Conservation (phyloP, 768 basidiomycete genomes). For the Amylocystis lapponica region DNA sequence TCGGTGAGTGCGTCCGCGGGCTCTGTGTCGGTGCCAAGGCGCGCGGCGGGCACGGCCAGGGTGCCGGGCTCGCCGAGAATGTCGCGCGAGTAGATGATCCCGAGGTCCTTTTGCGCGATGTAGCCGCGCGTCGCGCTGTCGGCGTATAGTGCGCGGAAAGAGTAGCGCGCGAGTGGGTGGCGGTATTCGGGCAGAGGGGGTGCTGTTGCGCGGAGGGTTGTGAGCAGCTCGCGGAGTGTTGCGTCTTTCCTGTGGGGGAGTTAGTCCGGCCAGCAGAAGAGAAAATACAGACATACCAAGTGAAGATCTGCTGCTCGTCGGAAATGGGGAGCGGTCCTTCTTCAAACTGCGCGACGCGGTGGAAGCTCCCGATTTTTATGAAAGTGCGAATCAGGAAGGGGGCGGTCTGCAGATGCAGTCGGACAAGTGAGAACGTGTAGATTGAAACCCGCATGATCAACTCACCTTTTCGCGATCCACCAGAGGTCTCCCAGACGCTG, state of each 20-base stretch:
- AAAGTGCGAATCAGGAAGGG: conserved; percentile 82
- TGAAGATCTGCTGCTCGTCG: conserved; percentile 79
- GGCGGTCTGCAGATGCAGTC: conserved; percentile 43
- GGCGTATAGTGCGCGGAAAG: conserved; percentile 75
- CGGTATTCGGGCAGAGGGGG: conserved; percentile 67
- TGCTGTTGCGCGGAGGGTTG: conserved; percentile 67
- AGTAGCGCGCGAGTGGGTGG: conserved; percentile 77
- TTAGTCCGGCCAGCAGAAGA: not conserved
- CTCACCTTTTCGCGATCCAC: conserved; percentile 47
- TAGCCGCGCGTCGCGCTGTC: conserved; percentile 68
- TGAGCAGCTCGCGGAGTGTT: conserved; percentile 72
- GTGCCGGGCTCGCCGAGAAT: conserved; percentile 77
- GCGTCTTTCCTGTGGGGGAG: conserved; percentile 63
- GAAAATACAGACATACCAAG: conserved; percentile 46
- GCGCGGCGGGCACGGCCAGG: conserved; percentile 48
- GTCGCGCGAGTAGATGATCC: conserved; percentile 77
- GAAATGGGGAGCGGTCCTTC: conserved; percentile 70
- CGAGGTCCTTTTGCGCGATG: conserved; percentile 73
- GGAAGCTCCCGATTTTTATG: conserved; percentile 76
- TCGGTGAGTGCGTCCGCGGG: conserved; percentile 29
- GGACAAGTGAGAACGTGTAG: not conserved
- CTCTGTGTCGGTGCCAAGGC: conserved; percentile 51
- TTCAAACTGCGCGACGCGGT: conserved; percentile 68
- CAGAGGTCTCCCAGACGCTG: conserved; percentile 39
- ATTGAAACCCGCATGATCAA: not conserved